A percentile compares a stretch with the other conserved stretches of the same genome.
Conservation (phyloP, 139 green algal genomes). For the Yamagishiella unicocca region DNA sequence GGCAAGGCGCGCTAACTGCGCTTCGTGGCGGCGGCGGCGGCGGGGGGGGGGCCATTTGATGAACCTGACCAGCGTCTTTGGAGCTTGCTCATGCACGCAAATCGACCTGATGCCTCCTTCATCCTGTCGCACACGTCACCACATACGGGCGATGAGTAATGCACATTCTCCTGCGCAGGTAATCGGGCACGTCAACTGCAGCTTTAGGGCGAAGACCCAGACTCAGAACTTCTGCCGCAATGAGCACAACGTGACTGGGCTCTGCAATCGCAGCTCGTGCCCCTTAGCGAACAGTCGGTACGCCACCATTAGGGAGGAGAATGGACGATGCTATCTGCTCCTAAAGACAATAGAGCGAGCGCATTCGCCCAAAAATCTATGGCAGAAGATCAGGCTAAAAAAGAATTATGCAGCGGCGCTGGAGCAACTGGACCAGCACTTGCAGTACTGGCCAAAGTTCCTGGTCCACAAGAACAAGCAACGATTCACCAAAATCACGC, state of each 20-base stretch:
- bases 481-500: slow-evolving; percentile 99
- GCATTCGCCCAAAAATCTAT: slow-evolving; percentile 95
- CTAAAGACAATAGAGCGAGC: slow-evolving; percentile 98
- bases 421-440: slow-evolving; percentile 56
- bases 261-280: slow-evolving; percentile 95
- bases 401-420: slow-evolving; percentile 84
- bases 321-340: slow-evolving; percentile 92
- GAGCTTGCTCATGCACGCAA: too few relatives aligned
- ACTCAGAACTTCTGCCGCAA: slow-evolving; percentile 98
- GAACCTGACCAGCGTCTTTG: too few relatives aligned
- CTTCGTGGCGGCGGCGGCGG: neutral
- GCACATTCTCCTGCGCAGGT: slow-evolving; percentile 76
- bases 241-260: slow-evolving; percentile 98
- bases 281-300: slow-evolving; percentile 97
- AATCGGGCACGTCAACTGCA: slow-evolving; percentile 97
- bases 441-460: slow-evolving; percentile 96
- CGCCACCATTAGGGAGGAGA: slow-evolving; percentile 90
- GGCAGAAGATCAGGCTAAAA: slow-evolving; percentile 94
- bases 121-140: too few relatives aligned
- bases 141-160: too few relatives aligned
- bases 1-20: slow-evolving; percentile 35
- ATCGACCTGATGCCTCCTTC: too few relatives aligned
- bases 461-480: slow-evolving; percentile 99
- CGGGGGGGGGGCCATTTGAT: too few relatives aligned
- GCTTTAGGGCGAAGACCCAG: slow-evolving; percentile 92